Conservation (phyloP, 2,329 filamentous ascomycete species). For the Aspergillus pseudoglaucus region DNA sequence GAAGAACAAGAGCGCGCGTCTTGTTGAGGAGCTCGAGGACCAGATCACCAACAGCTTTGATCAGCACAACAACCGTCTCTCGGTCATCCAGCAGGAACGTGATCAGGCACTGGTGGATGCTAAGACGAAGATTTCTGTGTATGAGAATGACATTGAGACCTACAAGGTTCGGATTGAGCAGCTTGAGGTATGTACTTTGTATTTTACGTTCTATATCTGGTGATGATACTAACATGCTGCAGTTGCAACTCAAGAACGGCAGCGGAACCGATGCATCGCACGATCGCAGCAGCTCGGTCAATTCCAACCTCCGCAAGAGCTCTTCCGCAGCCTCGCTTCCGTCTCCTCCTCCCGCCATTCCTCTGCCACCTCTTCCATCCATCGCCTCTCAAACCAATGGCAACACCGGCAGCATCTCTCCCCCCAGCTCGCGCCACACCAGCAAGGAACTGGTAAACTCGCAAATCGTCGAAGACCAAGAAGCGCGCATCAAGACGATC, state of each 20-base stretch:
- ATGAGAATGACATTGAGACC: conserved; percentile 62
- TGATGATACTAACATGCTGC: conserved; percentile 13
- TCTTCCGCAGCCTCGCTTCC: conserved; percentile 75
- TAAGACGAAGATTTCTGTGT: conserved; percentile 54
- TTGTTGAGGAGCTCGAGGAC: conserved; percentile 94
- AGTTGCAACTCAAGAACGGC: conserved; percentile 39
- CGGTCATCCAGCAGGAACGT: conserved; percentile 69
- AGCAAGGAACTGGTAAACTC: conserved; percentile 75
- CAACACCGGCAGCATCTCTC: conserved; percentile 50
- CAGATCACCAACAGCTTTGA: conserved; percentile 94
- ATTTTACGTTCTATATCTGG: background rate
- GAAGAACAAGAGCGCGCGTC: conserved; percentile 84
- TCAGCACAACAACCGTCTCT: conserved; percentile 86
- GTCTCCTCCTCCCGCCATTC: conserved; percentile 89
- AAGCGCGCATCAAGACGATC: conserved; percentile 87
- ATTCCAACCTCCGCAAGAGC: conserved; percentile 75
- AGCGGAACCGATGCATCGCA: conserved; percentile 35
- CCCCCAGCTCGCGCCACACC: conserved; percentile 61
- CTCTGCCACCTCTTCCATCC: conserved; percentile 81
- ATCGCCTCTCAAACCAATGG: conserved; percentile 45
- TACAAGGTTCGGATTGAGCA: conserved; percentile 52
- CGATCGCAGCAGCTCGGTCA: conserved; percentile 52
- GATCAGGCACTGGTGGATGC: conserved; percentile 72
- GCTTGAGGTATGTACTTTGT: conserved; percentile 60
- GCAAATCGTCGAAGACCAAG: conserved; percentile 89